Percentiles rank a stretch among this genome's conserved stretches.
These are phyloP conservation scores for Zymoseptoria crescenta DNA, from an alignment of 2,329 filamentous ascomycete genomes.

Conservation along the genomic window DNA sequence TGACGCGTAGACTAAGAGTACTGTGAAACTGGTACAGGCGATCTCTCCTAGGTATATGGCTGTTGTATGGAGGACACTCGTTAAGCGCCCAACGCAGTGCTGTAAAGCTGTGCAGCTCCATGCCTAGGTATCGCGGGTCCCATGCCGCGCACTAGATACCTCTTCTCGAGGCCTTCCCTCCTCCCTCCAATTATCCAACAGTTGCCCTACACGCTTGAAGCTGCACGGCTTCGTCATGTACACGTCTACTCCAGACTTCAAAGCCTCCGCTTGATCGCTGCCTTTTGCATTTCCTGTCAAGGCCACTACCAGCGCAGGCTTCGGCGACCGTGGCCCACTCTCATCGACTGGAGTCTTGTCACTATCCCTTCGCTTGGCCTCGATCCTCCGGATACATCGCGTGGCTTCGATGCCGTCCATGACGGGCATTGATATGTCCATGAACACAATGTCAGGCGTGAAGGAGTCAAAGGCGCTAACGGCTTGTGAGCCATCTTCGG, in stretches of 20 bases:
- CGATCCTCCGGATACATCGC: conserved; percentile 22
- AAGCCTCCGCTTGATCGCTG: conserved; percentile 22
- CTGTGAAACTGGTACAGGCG: background rate
- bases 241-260: conserved; percentile 24
- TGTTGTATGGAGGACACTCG: background rate
- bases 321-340: background rate
- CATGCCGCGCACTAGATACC: background rate
- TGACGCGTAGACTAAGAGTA: background rate
- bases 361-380: conserved; percentile 12
- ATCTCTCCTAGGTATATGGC: background rate
- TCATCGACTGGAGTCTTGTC: background rate
- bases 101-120: background rate
- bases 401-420: conserved; percentile 29
- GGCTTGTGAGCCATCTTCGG: conserved; percentile 42
- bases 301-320: conserved; percentile 21
- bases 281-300: conserved; percentile 27
- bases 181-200: conserved; percentile 14
- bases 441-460: conserved; percentile 41
- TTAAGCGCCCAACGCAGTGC: background rate
- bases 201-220: conserved; percentile 20
- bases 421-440: conserved; percentile 36
- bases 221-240: conserved; percentile 30
- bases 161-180: background rate
- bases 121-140: background rate
- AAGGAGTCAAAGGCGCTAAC: conserved; percentile 34